Evolutionary conservation across 2,329 filamentous ascomycete genomes (phyloP).

Genomic region (Penicillium sp.): DNA sequence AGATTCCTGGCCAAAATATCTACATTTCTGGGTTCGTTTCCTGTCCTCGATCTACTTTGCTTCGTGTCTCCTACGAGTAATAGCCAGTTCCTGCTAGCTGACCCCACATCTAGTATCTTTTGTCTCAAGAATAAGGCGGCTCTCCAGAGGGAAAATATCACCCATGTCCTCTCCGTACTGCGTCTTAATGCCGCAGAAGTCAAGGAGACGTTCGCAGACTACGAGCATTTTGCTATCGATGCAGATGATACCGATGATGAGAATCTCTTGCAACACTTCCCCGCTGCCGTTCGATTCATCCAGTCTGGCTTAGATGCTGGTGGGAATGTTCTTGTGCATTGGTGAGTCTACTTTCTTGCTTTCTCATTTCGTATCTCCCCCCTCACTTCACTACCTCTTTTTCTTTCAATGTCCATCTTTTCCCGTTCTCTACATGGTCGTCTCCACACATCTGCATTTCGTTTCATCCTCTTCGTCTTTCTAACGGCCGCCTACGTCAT

Average conservation of each 20-base stretch:
- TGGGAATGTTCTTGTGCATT: constrained; percentile 69
- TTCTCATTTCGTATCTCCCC: constrained; percentile 1
- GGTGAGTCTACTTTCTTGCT: constrained; percentile 56
- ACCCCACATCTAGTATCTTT: constrained; percentile 67
- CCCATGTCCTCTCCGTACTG: constrained; percentile 86
- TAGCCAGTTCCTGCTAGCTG: neutral
- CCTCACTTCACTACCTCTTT: neutral
- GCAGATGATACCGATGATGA: constrained; percentile 91
- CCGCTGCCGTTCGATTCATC: constrained; percentile 80
- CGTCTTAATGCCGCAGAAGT: constrained; percentile 62
- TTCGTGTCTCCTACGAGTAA: neutral
- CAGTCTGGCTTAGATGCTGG: constrained; percentile 70
- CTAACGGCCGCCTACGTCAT: constrained; percentile 22
- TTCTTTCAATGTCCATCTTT: neutral
- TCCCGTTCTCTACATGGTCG: too few species aligned
- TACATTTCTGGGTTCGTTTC: constrained; percentile 74
- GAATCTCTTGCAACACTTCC: constrained; percentile 80
- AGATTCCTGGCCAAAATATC: constrained; percentile 71
- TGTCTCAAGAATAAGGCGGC: constrained; percentile 72
- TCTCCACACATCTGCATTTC: neutral
- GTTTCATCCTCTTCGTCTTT: neutral
- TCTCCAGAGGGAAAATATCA: constrained; percentile 75
- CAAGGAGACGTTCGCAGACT: constrained; percentile 62
- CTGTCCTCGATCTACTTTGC: constrained; percentile 1
- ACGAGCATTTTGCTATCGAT: constrained; percentile 76